phyloP scores from a whole-genome alignment of 2,329 filamentous ascomycete species.

The Zasmidium citrigriseum region DNA sequence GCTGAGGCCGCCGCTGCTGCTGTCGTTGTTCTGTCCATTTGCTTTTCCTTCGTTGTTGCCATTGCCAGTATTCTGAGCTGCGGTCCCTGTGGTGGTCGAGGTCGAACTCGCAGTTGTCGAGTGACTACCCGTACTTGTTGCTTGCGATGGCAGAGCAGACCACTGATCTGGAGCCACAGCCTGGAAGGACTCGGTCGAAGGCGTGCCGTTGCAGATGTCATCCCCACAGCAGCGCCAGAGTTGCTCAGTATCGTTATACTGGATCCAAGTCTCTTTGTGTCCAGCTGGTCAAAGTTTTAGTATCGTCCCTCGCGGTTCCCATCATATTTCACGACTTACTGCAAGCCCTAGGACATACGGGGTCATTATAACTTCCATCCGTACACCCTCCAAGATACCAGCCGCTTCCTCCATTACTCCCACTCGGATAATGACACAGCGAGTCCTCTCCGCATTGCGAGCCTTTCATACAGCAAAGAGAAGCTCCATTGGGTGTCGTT shows the following conservation, averaged over 20 bases:
- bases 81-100: neutral
- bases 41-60: neutral
- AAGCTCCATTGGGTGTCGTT: neutral
- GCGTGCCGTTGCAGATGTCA: neutral
- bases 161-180: neutral
- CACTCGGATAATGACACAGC: slow-evolving; percentile 1
- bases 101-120: neutral
- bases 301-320: no score
- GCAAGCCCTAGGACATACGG: neutral
- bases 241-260: slow-evolving; percentile 1
- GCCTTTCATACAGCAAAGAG: neutral
- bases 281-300: no score
- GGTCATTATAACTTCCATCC: slow-evolving; percentile 7
- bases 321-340: neutral
- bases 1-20: neutral
- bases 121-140: neutral
- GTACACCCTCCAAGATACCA: slow-evolving; percentile 5
- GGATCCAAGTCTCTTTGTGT: neutral
- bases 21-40: neutral
- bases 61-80: neutral
- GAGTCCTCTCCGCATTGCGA: slow-evolving; percentile 2
- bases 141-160: neutral
- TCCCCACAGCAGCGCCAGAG: slow-evolving; percentile 2
- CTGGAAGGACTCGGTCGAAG: neutral
- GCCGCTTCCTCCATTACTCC: neutral